These are phyloP conservation scores for Penicillium occitanis DNA, from an alignment of 2,329 filamentous ascomycete genomes.

Conservation along the genomic window DNA sequence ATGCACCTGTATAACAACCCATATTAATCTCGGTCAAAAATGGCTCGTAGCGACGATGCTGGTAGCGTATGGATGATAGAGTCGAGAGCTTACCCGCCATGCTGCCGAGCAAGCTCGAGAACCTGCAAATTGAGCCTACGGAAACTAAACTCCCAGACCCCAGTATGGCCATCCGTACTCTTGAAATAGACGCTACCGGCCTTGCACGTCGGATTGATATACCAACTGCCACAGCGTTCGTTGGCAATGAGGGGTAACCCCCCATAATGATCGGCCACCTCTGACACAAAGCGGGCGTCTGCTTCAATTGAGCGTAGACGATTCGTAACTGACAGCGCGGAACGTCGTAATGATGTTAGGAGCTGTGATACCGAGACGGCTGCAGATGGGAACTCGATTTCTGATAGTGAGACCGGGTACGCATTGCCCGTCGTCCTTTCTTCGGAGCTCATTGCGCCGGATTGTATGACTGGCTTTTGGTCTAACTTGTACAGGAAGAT, in stretches of 20 bases:
- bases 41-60: not conserved
- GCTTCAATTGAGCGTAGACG: constrained; percentile 74
- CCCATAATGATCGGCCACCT: constrained; percentile 50
- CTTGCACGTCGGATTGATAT: constrained; percentile 67
- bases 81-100: constrained; percentile 61
- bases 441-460: constrained; percentile 22
- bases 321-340: constrained; percentile 76
- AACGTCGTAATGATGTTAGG: constrained; percentile 70
- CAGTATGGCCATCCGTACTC: constrained; percentile 90
- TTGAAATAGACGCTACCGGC: constrained; percentile 87
- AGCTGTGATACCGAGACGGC: constrained; percentile 67
- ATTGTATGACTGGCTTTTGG: not conserved
- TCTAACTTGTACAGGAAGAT: not conserved
- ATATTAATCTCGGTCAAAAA: not conserved
- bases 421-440: constrained; percentile 27
- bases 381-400: constrained; percentile 56
- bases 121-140: constrained; percentile 82
- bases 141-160: constrained; percentile 87
- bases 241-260: constrained; percentile 78
- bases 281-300: constrained; percentile 72
- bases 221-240: constrained; percentile 95
- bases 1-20: constrained; percentile 51
- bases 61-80: not conserved
- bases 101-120: constrained; percentile 62
- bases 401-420: constrained; percentile 38